These are phyloP conservation scores for Heterobasidion annosum DNA, from an alignment of 1,284 basidiomycete species.

Conservation along the genomic window DNA sequence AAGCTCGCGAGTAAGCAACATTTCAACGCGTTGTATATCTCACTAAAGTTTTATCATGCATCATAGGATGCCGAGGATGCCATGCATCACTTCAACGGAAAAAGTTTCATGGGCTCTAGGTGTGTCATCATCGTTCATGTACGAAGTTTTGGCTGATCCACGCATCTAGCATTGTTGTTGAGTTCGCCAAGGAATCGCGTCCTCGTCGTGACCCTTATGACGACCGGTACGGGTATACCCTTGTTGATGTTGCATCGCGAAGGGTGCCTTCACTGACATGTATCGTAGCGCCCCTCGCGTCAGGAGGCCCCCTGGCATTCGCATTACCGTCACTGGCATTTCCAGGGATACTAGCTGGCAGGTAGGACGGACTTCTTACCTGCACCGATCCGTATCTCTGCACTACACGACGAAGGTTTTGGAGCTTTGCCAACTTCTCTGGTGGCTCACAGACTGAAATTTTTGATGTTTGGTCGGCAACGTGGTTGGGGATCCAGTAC, in stretches of 20 bases:
- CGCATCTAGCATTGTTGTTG: conserved; percentile 72
- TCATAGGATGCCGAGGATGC: conserved; percentile 87
- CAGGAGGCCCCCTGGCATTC: conserved; percentile 72
- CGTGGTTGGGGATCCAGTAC: neutral
- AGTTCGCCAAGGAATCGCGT: conserved; percentile 85
- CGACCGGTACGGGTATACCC: conserved; percentile 22
- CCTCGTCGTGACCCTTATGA: conserved; percentile 75
- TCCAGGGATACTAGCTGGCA: conserved; percentile 95
- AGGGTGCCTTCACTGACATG: conserved; percentile 1
- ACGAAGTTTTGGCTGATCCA: neutral
- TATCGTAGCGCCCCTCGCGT: conserved; percentile 41
- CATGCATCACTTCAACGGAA: conserved; percentile 78
- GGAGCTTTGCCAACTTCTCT: no score
- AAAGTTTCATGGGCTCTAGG: conserved; percentile 82
- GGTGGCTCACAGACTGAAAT: no score
- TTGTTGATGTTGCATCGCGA: neutral
- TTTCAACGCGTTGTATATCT: neutral
- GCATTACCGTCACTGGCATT: conserved; percentile 79
- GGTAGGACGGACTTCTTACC: conserved; percentile 42
- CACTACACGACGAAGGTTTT: no score
- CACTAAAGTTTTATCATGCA: neutral
- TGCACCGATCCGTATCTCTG: neutral
- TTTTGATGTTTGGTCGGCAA: no score
- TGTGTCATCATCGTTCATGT: conserved; percentile 25
- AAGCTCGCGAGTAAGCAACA: conserved; percentile 49